These are phyloP conservation scores for Phellopilus nigrolimitatus DNA, from an alignment of 1,284 basidiomycete genomes.

Conservation along the genomic window DNA sequence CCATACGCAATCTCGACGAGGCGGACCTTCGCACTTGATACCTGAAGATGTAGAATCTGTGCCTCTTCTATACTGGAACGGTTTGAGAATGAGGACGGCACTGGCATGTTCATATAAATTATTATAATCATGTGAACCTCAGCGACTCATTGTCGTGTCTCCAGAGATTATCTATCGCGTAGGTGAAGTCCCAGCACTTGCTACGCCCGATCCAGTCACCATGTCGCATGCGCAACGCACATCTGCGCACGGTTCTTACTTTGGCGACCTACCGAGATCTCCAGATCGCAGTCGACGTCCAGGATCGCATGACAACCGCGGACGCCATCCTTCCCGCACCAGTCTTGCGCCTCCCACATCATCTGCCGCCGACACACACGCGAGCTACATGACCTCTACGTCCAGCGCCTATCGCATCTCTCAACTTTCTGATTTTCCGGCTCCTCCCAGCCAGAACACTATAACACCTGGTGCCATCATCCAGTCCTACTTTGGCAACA, in stretches of 20 bases:
- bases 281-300: constrained; percentile 19
- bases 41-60: constrained; percentile 63
- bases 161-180: constrained; percentile 45
- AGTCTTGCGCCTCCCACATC: constrained; percentile 38
- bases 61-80: constrained; percentile 46
- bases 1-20: constrained; percentile 76
- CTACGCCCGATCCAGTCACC: constrained; percentile 42
- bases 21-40: constrained; percentile 55
- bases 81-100: constrained; percentile 43
- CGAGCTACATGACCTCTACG: constrained; percentile 63
- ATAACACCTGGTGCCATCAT: constrained; percentile 36
- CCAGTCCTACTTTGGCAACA: constrained; percentile 40
- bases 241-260: constrained; percentile 34
- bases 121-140: neutral
- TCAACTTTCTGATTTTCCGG: constrained; percentile 69
- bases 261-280: constrained; percentile 23
- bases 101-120: constrained; percentile 1
- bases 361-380: constrained; percentile 40
- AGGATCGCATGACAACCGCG: neutral
- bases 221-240: constrained; percentile 34
- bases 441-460: constrained; percentile 39
- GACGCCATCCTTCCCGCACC: constrained; percentile 21
- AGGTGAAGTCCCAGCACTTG: constrained; percentile 46
- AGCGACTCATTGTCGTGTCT: constrained; percentile 14
- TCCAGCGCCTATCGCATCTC: constrained; percentile 59